These are phyloP conservation scores for Phytopythium chamaehyphon DNA, from an alignment of 352 stramenopile genomes.

Conservation along the genomic window DNA sequence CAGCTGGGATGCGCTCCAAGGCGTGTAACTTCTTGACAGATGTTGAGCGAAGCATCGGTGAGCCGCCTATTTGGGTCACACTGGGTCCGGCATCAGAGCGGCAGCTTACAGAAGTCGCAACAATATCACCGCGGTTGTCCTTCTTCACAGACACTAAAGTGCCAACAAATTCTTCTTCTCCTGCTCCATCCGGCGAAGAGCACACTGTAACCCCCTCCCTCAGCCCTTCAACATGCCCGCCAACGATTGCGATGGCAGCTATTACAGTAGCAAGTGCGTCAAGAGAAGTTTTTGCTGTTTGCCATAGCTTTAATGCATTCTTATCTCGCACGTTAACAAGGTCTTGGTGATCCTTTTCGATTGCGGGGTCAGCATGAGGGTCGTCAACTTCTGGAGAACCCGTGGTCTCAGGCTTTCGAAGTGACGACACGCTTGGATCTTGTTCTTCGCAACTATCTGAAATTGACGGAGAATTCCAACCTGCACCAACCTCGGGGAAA, in stretches of 20 bases:
- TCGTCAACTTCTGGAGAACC: constrained; percentile 63
- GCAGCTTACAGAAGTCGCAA: constrained; percentile 19
- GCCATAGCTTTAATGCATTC: constrained; percentile 58
- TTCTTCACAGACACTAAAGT: constrained; percentile 32
- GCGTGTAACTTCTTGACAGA: constrained; percentile 51
- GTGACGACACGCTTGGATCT: no score
- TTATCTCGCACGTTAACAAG: constrained; percentile 46
- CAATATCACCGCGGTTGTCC: constrained; percentile 32
- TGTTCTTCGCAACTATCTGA: no score
- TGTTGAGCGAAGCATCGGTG: constrained; percentile 15
- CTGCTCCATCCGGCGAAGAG: constrained; percentile 40
- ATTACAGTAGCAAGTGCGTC: constrained; percentile 50
- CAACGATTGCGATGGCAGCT: constrained; percentile 66
- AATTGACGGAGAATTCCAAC: no score
- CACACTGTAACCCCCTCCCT: constrained; percentile 61
- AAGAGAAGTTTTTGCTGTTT: constrained; percentile 73
- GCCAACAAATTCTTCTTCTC: constrained; percentile 14
- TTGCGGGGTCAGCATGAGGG: constrained; percentile 1
- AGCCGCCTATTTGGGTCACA: background rate
- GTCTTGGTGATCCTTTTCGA: constrained; percentile 13
- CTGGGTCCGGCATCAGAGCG: background rate
- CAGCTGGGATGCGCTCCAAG: constrained; percentile 66
- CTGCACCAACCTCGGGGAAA: no score
- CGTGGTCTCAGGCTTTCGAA: constrained; percentile 60
- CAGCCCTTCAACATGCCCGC: constrained; percentile 64